phyloP scores from a whole-genome alignment of 139 green algal genomes.

The Tetraselmis chui region DNA sequence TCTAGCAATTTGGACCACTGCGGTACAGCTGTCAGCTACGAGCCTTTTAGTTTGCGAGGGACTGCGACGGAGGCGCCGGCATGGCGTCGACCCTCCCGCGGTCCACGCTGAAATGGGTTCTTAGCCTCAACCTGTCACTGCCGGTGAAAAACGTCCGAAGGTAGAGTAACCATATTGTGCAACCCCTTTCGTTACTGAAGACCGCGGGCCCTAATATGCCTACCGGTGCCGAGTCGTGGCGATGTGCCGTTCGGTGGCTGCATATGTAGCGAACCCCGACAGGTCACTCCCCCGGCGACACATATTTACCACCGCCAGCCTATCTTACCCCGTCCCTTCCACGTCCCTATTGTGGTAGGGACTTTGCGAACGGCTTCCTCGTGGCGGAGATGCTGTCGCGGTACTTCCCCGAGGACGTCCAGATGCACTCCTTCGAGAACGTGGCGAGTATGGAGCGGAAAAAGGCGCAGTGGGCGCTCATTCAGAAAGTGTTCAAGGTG shows the following conservation, averaged over 20 bases:
- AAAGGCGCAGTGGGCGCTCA: slow-evolving; percentile 52
- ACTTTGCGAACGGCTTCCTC: slow-evolving; percentile 22
- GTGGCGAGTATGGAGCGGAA: slow-evolving; percentile 56
- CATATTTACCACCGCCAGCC: neutral
- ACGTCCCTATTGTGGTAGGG: slow-evolving; percentile 19
- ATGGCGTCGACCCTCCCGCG: slow-evolving; percentile 24
- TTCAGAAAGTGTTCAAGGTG: slow-evolving; percentile 66
- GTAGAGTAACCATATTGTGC: too few relatives aligned
- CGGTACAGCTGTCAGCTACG: too few relatives aligned
- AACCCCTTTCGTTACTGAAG: too few relatives aligned
- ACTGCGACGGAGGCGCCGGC: too few relatives aligned
- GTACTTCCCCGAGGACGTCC: slow-evolving; percentile 39
- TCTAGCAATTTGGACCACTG: too few relatives aligned
- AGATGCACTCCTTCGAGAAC: slow-evolving; percentile 67
- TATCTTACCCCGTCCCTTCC: neutral
- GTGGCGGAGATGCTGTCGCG: neutral
- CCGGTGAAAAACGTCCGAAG: slow-evolving; percentile 43
- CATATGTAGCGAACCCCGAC: too few relatives aligned
- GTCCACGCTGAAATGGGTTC: slow-evolving; percentile 47
- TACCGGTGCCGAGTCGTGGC: too few relatives aligned
- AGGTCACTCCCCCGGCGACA: too few relatives aligned
- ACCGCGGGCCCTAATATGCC: neutral
- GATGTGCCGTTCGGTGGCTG: too few relatives aligned
- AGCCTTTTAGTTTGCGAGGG: too few relatives aligned
- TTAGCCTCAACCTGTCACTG: slow-evolving; percentile 48